A percentile compares a stretch with the other conserved stretches of the same genome.
Conservation (phyloP, 2,329 filamentous ascomycete species). For the Lachnellula hyalina region DNA sequence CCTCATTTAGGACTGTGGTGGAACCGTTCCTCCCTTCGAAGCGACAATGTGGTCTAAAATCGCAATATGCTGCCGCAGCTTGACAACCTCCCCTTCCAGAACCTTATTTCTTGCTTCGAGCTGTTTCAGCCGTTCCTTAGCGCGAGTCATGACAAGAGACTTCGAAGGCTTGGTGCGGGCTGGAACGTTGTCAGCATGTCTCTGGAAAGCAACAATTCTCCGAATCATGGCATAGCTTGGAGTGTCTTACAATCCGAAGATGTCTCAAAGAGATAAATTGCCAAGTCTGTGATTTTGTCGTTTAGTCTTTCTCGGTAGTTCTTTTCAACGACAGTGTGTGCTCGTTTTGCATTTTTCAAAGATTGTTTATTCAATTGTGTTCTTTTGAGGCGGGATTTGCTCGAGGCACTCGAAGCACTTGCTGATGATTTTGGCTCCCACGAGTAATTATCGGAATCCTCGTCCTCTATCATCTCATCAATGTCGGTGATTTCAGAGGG, state of each 20-base stretch:
- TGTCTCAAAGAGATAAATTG: conserved; percentile 21
- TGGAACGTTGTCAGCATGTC: neutral
- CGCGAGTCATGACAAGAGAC: conserved; percentile 21
- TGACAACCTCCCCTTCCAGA: conserved; percentile 17
- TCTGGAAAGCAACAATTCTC: no score
- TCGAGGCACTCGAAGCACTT: neutral
- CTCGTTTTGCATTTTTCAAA: conserved; percentile 14
- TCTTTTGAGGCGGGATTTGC: conserved; percentile 1
- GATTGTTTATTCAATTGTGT: conserved; percentile 7
- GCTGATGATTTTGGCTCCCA: neutral
- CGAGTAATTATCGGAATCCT: conserved; percentile 8
- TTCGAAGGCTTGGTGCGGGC: conserved; percentile 23
- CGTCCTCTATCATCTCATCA: conserved; percentile 5
- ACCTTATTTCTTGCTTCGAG: conserved; percentile 17
- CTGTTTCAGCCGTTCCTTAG: conserved; percentile 21
- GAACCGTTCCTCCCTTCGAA: neutral
- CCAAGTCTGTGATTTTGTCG: conserved; percentile 21
- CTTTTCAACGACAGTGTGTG: conserved; percentile 22
- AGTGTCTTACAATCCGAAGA: conserved; percentile 17
- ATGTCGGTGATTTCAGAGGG: neutral
- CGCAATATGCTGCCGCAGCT: conserved; percentile 18
- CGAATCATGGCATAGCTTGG: no score
- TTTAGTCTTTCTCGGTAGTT: conserved; percentile 25
- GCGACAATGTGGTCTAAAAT: conserved; percentile 19
- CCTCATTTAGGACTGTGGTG: no score